phyloP scores from a whole-genome alignment of 768 basidiomycete species.

The Pleurotus djamor region DNA sequence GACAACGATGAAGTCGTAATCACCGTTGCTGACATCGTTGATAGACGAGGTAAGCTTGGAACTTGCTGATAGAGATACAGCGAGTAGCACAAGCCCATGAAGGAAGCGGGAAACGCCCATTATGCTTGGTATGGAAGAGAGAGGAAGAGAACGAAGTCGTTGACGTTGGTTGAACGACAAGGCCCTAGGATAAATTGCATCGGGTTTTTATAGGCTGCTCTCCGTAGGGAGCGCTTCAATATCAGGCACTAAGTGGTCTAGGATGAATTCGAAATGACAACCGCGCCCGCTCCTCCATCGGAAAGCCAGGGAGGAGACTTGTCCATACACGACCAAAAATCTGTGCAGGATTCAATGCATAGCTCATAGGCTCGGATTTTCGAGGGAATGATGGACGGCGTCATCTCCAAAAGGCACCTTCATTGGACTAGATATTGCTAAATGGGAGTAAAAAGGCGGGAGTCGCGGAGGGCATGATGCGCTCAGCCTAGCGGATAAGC shows the following conservation, averaged over 20 bases:
- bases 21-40: not conserved
- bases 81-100: not conserved
- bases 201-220: not conserved
- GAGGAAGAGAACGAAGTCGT: not conserved
- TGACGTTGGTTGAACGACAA: not conserved
- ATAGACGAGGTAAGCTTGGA: not conserved
- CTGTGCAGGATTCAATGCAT: not conserved
- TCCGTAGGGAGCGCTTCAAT: not conserved
- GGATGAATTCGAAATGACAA: not conserved
- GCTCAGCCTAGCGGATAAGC: not conserved
- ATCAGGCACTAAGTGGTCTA: not conserved
- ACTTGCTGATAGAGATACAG: not conserved
- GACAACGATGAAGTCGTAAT: slow-evolving; percentile 4
- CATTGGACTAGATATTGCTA: not conserved
- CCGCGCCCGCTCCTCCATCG: not conserved
- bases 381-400: not conserved
- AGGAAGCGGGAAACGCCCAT: not conserved
- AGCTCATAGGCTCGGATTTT: not conserved
- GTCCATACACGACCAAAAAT: not conserved
- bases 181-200: not conserved
- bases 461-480: not conserved
- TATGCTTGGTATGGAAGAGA: not conserved
- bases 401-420: not conserved
- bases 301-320: not conserved
- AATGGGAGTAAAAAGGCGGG: not conserved